Evolutionary conservation across 331 rosid species (phyloP).

Genomic region (Rhamnella rubrinervis): DNA sequence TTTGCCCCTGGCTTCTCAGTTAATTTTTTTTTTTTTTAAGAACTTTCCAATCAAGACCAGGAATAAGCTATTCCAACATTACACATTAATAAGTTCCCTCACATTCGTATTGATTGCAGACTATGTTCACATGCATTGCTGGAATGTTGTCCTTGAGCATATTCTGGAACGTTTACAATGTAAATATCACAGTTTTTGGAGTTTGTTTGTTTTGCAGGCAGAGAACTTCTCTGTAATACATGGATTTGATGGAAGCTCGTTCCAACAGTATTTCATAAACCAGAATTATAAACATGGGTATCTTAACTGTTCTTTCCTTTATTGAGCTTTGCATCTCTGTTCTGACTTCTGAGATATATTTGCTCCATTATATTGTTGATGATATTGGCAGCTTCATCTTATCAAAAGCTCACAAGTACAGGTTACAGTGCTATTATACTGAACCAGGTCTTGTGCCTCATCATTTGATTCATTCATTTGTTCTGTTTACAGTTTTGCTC

Average conservation of each 20-base stretch:
- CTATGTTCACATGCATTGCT: background rate
- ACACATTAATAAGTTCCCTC: background rate
- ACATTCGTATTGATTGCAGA: background rate
- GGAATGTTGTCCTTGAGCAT: background rate
- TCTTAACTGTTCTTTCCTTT: conserved; percentile 23
- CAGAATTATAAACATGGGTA: conserved; percentile 49
- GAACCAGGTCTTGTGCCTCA: conserved; percentile 60
- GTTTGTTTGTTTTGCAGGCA: conserved; percentile 41
- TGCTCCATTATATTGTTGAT: conserved; percentile 18
- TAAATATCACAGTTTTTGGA: background rate
- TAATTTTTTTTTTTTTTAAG: background rate
- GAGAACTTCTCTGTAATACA: conserved; percentile 59
- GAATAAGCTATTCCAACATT: background rate
- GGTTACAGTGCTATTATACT: conserved; percentile 86
- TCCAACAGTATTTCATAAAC: conserved; percentile 61
- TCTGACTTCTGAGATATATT: conserved; percentile 12
- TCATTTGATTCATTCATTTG: conserved; percentile 16
- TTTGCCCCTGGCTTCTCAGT: background rate
- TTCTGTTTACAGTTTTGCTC: conserved; percentile 10
- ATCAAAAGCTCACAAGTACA: conserved; percentile 68
- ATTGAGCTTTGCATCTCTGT: background rate
- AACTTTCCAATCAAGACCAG: background rate
- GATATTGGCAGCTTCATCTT: conserved; percentile 60
- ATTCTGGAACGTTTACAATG: background rate
- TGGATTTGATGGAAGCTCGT: conserved; percentile 60